phyloP scores from a whole-genome alignment of 2,329 filamentous ascomycete genomes.

The Penicillium sp. region DNA sequence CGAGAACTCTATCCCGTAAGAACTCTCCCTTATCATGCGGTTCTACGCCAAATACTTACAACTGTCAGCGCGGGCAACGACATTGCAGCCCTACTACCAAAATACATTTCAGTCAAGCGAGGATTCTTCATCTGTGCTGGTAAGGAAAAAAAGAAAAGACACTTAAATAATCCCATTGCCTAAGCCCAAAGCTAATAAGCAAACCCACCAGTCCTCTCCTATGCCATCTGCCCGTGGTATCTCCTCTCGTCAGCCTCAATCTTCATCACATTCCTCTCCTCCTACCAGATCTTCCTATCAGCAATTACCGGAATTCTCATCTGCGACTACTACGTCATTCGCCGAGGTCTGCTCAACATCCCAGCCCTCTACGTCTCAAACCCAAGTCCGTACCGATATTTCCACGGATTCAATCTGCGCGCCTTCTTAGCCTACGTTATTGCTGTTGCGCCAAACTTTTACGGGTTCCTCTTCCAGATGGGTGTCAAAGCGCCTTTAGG shows the following conservation, averaged over 20 bases:
- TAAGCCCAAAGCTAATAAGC: not conserved
- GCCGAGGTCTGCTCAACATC: slow-evolving; percentile 36
- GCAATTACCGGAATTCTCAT: slow-evolving; percentile 45
- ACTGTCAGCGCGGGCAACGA: slow-evolving; percentile 35
- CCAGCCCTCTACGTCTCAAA: slow-evolving; percentile 35
- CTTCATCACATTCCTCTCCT: slow-evolving; percentile 43
- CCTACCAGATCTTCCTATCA: slow-evolving; percentile 42
- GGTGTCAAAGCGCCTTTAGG: slow-evolving; percentile 36
- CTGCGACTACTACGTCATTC: slow-evolving; percentile 45
- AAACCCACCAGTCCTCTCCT: slow-evolving; percentile 24
- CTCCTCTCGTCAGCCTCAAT: slow-evolving; percentile 34
- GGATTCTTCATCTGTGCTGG: slow-evolving; percentile 41
- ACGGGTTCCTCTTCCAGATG: slow-evolving; percentile 44
- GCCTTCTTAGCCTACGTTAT: slow-evolving; percentile 36
- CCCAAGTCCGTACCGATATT: slow-evolving; percentile 34
- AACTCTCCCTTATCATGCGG: accelerated
- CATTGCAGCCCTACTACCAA: slow-evolving; percentile 39
- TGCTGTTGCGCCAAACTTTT: slow-evolving; percentile 43
- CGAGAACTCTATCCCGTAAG: slow-evolving; percentile 41
- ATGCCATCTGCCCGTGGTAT: slow-evolving; percentile 42
- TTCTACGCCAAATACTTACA: not conserved
- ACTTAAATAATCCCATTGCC: not conserved
- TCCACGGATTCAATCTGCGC: slow-evolving; percentile 37
- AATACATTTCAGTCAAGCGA: slow-evolving; percentile 41
- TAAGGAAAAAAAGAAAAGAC: not conserved